Base-by-base conservation (phyloP, 1,284 basidiomycete genomes). In the Apiotrichum gracile region DNA sequence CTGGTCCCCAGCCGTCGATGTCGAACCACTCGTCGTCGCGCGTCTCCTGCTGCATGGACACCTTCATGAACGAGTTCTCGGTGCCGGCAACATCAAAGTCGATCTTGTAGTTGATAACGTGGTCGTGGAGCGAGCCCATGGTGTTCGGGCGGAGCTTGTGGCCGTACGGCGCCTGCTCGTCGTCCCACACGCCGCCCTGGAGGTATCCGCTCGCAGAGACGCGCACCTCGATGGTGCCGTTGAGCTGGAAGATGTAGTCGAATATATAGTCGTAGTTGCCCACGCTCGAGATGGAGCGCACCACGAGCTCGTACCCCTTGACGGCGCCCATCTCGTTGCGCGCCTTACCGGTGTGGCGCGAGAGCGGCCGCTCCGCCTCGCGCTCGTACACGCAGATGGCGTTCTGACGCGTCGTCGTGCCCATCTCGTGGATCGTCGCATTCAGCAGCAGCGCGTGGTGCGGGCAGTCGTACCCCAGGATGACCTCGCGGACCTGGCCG, bases 331-430 rank as follows among this genome's bases (percentile, higher is more conserved):
- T 62, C 42, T 65, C 64, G 48, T 63, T 54, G 35, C 58, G 55
- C 3, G 26, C 51, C 31, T 47, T 54, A 2, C 61, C 68, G 4
- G 59, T 61, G 64, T 85, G 84, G 25, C 84, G 70, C n/a, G 79
- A 79, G 42, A 85, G 72, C 12, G 85, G 83, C 24, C 78, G 77
- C 5, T 76, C 80, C 1, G 78, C 78, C 50, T 85, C 83, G 26
- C 80, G 78, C 64, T 85, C 84, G 52, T 85, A 85, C 38, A 85
- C 70, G 58, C 84, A 85, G 38, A 85, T 82, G 2, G 82, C 82
- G 27, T 79, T 77, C 17, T 77, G 71, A 47, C 78, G 76, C 14
- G 73, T 73, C 52, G 79, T 67, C 5, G 72, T 77, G 4, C 82
- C 81, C 5, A 64, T 53, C 39, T 70, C 70, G 65, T 81, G 79